Evolutionary conservation across 768 basidiomycete genomes (phyloP), one percentile per base, ranked within the genome.

Genomic region (Saitozyma podzolica): DNA sequence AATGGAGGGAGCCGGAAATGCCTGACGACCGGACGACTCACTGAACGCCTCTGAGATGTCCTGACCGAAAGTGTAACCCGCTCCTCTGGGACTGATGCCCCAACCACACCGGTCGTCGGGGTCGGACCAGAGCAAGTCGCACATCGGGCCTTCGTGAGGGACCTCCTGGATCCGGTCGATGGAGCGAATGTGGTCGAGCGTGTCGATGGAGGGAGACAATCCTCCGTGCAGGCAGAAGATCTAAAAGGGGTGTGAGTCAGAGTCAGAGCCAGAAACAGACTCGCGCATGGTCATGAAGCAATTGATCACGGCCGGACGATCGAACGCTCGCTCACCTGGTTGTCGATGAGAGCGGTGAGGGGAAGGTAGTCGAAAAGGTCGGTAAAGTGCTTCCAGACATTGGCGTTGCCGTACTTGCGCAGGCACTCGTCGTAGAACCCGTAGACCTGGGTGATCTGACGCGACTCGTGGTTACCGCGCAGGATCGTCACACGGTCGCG

Each of bases 361-460:
- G 96, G 94, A 49, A 98, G 86, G 82, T 90, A 98, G 82, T 98
- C 96, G 79, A 99, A 98, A 57, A 97, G 83, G 85, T 98, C 95
- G 75, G 95, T 97, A 80, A 97, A 99, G 84, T 88, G 95, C 75
- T 95, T 89, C 96, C 96, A 99, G 41, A 99, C 95, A 77, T 97
- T 98, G 76, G 95, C 94, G 82, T 97, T 98, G 56, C 96, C 96
- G 82, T 99, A 99, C 84, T 99, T 99, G 80, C 96, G 88, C 79
- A 97, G 84, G 79, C 96, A 99, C 81, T 99, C 96, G 84, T 99
- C 96, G 81, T 99, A 99, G 78, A 99, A 99, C 49, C 96, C 96
- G 75, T 99, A 99, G 17, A 99, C 96, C 80, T 99, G 96, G 37
- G 96, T 99, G 84, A 99, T 99, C 84, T 99, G 96, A 75, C 96